Base-by-base conservation (phyloP, 179 eudicot genomes). In the Beta corolliflora region DNA sequence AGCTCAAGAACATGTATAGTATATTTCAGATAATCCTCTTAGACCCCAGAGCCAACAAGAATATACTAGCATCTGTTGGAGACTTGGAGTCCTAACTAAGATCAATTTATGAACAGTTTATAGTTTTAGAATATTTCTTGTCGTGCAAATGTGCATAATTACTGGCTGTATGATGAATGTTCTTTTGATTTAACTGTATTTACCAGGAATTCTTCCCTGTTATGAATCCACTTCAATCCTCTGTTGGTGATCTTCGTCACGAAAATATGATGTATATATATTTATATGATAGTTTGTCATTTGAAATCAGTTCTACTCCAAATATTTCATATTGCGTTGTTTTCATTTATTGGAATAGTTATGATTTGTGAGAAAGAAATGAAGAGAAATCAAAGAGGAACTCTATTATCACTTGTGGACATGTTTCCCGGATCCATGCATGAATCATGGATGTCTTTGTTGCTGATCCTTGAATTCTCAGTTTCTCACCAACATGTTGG, bases 1-100 rank as follows among this genome's bases (percentile, higher is more conserved):
- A 78, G 87, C 81, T 81, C 73, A 81, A 84, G 82, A 78, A 81
- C 87, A 81, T 81, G 84, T 84, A 84, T 81, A 84, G 87, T 84
- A 81, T 81, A 84, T 84, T 79, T 78, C 78, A 59, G 67, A 44
- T 63, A 65, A 70, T 61, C 50, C 65, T 72, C n/a, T 71, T 76
- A 41, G 11, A 68, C 64, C 80, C 70, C 60, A 48, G 74, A 60
- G 16, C 66, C 67, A 70, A 75, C 78, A 58, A 63, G 64, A 76
- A 71, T 71, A 21, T 80, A 5, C 64, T 73, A 70, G 82, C 16
- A 18, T 77, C 61, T 65, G 70, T 81, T 75, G 84, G 75, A 53
- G 65, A 29, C 31, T 77, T 25, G 25, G 79, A 71, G 61, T 76
- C 61, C 73, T 73, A 73, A 73, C 77, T 50, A 46, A 76, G 80